Percentiles rank a stretch among this genome's conserved stretches.
phyloP scores from a whole-genome alignment of 2,329 filamentous ascomycete species.

The Penicillium frequentans region DNA sequence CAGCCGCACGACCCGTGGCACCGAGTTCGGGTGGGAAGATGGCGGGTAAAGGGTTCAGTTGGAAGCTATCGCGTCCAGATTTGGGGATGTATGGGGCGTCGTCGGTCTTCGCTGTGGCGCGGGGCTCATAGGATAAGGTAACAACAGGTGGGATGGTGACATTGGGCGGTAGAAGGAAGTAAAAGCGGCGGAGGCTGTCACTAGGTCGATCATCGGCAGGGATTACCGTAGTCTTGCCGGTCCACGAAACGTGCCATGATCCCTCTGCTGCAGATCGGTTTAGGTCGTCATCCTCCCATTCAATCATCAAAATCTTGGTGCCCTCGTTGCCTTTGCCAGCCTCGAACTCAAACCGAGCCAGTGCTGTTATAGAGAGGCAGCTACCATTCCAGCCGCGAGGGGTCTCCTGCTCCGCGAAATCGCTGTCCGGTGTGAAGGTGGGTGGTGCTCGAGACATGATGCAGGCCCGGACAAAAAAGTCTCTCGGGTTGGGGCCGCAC shows the following conservation, averaged over 20 bases:
- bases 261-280: constrained; percentile 43
- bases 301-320: constrained; percentile 90
- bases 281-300: constrained; percentile 71
- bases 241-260: constrained; percentile 80
- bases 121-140: constrained; percentile 58
- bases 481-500: neutral
- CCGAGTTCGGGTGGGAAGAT: constrained; percentile 80
- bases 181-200: constrained; percentile 63
- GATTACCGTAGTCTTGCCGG: constrained; percentile 72
- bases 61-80: constrained; percentile 47
- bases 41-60: constrained; percentile 78
- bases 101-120: neutral
- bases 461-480: neutral
- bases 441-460: constrained; percentile 17
- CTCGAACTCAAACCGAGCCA: constrained; percentile 86
- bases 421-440: constrained; percentile 32
- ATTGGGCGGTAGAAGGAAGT: constrained; percentile 76
- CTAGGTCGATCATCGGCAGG: constrained; percentile 61
- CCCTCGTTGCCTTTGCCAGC: constrained; percentile 73
- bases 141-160: constrained; percentile 71
- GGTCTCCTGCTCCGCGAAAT: constrained; percentile 34
- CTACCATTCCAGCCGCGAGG: constrained; percentile 23
- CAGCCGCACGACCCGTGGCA: constrained; percentile 63
- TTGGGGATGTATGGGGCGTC: neutral
- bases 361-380: constrained; percentile 54